Percentiles rank a stretch among this genome's conserved stretches.
phyloP scores from a whole-genome alignment of 768 basidiomycete genomes.

The Pleurotus cornucopiae region DNA sequence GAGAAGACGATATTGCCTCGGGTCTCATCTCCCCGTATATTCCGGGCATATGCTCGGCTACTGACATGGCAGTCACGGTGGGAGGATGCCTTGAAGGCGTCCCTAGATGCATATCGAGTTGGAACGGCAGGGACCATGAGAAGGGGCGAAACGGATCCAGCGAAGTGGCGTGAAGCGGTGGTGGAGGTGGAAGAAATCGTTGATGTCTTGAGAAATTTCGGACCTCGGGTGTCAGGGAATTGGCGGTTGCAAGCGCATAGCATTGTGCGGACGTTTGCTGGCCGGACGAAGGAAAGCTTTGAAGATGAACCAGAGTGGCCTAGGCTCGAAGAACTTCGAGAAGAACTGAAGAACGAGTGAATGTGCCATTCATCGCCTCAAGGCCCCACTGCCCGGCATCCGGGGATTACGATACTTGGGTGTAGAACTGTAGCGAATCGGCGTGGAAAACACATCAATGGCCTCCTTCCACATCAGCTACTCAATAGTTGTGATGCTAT shows the following conservation, averaged over 20 bases:
- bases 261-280: constrained; percentile 85
- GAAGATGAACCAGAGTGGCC: constrained; percentile 88
- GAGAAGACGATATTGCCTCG: constrained; percentile 78
- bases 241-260: constrained; percentile 89
- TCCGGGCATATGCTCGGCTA: constrained; percentile 80
- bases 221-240: constrained; percentile 57
- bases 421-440: too few species aligned
- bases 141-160: constrained; percentile 63
- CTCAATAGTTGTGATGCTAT: background rate
- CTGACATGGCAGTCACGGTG: constrained; percentile 69
- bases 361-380: too few species aligned
- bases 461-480: background rate
- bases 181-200: constrained; percentile 81
- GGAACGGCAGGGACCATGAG: constrained; percentile 58
- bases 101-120: constrained; percentile 82
- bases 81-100: constrained; percentile 76
- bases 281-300: constrained; percentile 72
- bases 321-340: constrained; percentile 58
- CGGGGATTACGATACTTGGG: too few species aligned
- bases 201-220: constrained; percentile 78
- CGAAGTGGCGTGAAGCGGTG: constrained; percentile 71
- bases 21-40: constrained; percentile 74
- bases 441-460: background rate
- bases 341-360: constrained; percentile 38
- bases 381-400: too few species aligned